These are phyloP conservation scores for Candida nemodendra DNA, from an alignment of 805 yeast genomes.

Conservation along the genomic window DNA sequence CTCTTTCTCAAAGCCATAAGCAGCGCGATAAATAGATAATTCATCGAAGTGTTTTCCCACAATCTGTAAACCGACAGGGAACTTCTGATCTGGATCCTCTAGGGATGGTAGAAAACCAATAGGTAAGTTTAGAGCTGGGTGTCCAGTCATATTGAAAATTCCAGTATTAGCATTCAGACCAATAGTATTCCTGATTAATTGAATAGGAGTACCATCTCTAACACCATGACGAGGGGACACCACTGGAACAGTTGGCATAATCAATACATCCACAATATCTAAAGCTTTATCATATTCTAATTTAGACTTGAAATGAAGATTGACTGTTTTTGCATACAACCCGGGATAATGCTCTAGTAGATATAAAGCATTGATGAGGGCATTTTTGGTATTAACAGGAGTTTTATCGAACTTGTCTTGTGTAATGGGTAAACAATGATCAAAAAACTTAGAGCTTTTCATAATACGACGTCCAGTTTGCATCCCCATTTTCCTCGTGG, in stretches of 20 bases:
- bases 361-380: slow-evolving; percentile 33
- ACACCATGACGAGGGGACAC: slow-evolving; percentile 31
- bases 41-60: slow-evolving; percentile 37
- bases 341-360: slow-evolving; percentile 34
- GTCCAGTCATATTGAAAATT: slow-evolving; percentile 37
- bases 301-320: slow-evolving; percentile 32
- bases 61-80: slow-evolving; percentile 38
- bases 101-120: slow-evolving; percentile 31
- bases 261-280: slow-evolving; percentile 32
- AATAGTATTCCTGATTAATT: slow-evolving; percentile 27
- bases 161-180: slow-evolving; percentile 38
- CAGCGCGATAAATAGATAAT: slow-evolving; percentile 31
- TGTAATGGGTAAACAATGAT: slow-evolving; percentile 18
- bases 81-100: slow-evolving; percentile 32
- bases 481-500: slow-evolving; percentile 14
- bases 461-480: slow-evolving; percentile 25
- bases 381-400: slow-evolving; percentile 23
- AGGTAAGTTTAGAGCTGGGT: slow-evolving; percentile 38
- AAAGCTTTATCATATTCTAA: slow-evolving; percentile 33
- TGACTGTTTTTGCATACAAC: slow-evolving; percentile 33
- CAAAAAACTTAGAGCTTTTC: slow-evolving; percentile 18
- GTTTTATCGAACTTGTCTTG: slow-evolving; percentile 21
- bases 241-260: slow-evolving; percentile 33
- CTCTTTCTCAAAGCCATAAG: slow-evolving; percentile 36
- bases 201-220: slow-evolving; percentile 26